These are phyloP conservation scores for Paratinospora sagittata DNA, from an alignment of 164 flowering plant genomes.

Conservation along the genomic window DNA sequence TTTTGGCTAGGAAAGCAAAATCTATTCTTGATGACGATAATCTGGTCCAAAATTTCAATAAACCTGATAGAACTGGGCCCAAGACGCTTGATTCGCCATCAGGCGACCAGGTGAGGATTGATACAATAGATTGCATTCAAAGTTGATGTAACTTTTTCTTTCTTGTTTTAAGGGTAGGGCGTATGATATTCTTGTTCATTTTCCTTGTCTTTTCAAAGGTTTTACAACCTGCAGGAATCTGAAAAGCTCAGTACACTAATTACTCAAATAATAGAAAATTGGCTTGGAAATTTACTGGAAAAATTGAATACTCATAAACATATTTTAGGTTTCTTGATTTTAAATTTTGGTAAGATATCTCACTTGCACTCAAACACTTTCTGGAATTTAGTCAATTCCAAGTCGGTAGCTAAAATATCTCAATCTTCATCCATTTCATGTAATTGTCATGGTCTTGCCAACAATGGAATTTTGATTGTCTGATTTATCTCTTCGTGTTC, in stretches of 20 bases:
- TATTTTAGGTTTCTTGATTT: not conserved
- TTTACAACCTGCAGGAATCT: not conserved
- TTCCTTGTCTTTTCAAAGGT: no score
- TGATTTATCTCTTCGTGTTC: no score
- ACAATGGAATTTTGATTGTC: not conserved
- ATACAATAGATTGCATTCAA: not conserved
- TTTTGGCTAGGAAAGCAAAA: constrained; percentile 84
- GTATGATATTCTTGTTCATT: no score
- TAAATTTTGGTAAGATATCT: not conserved
- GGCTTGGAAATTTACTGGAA: not conserved
- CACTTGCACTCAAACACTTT: not conserved
- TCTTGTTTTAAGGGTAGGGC: no score
- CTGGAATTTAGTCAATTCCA: not conserved
- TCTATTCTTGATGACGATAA: constrained; percentile 76
- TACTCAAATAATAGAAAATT: not conserved
- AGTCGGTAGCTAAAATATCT: no score
- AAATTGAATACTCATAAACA: not conserved
- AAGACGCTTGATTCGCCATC: constrained; percentile 25
- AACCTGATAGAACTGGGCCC: constrained; percentile 22
- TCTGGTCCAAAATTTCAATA: constrained; percentile 28
- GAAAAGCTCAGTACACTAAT: not conserved
- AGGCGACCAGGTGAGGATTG: constrained; percentile 39
- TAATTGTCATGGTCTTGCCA: not conserved
- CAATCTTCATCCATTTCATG: not conserved
- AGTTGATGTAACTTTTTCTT: no score